Percentiles rank a stretch among this genome's conserved stretches.
phyloP scores from a whole-genome alignment of 495 filamentous ascomycete species.

The Annulohypoxylon maeteangense region DNA sequence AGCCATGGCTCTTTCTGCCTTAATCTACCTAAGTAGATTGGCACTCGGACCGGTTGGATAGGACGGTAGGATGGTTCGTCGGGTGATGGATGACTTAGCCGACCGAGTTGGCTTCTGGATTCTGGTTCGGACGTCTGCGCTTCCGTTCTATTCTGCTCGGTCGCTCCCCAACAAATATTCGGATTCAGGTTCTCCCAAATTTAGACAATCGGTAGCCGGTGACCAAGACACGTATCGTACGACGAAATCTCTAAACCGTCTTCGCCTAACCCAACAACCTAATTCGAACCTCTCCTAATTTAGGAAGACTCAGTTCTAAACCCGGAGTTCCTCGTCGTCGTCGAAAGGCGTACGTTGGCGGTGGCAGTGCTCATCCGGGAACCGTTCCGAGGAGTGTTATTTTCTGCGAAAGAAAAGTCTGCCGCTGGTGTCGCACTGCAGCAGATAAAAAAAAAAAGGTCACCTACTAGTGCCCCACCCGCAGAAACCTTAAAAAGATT shows the following conservation, averaged over 20 bases:
- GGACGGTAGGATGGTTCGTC: neutral
- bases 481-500: constrained; percentile 5
- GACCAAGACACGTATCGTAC: neutral
- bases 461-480: neutral
- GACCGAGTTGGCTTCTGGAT: neutral
- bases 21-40: neutral
- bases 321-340: neutral
- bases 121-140: neutral
- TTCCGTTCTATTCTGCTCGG: constrained; percentile 23
- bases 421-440: constrained; percentile 25
- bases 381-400: neutral
- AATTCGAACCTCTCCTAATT: too few species aligned
- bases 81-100: neutral
- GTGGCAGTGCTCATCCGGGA: constrained; percentile 27
- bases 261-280: neutral
- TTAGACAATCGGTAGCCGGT: neutral
- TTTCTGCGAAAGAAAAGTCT: neutral
- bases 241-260: neutral
- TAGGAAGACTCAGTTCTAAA: too few species aligned
- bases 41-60: constrained; percentile 1
- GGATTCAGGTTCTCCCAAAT: neutral
- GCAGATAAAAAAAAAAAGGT: neutral
- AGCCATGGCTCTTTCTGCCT: constrained; percentile 50
- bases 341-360: neutral
- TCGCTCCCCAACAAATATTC: neutral